Evolutionary conservation across 768 basidiomycete genomes (phyloP), one percentile per base, ranked within the genome.

Genomic region (Calocera cornea): DNA sequence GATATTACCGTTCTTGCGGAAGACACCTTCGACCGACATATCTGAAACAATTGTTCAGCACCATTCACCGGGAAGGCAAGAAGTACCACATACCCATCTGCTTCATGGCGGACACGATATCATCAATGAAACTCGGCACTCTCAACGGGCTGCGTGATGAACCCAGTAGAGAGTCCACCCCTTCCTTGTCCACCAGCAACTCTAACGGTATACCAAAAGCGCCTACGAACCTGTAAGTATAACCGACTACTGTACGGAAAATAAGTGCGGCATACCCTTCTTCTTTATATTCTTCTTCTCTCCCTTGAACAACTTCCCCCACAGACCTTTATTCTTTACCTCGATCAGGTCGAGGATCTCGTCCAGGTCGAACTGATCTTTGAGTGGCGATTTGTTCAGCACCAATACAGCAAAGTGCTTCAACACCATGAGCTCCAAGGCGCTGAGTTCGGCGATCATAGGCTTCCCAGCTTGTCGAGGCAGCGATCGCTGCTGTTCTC

Each of bases 1-100:
- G 74, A 98, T 98, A 75, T 98, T 98, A 65, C 97, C 97, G 73
- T 95, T 97, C 80, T 95, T 94, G 66, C 97, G 85, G 83, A 99
- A 99, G 71, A 99, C 95, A 68, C 97, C 97, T 78, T 98, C 97
- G 41, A 99, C 83, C 10, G 97, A 98, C 92, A 99, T 94, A 79
- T 99, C 97, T 98, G 71, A 63, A 36, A 38, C 19, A 7, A 7
- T 8, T 47, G 19, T 19, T 19, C 44, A 47, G 19, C 65, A 36
- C 34, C 38, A 60, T 47, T 69, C 24, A 68, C 65, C 33, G 22
- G 40, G 16, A 27, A 31, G 36, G 47, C 38, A 66, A 16, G 31
- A n/a, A 70, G 14, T 34, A 34, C 19, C 16, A 78, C 88, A 70
- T 67, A 97, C 95, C 95, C 97, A 98, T 98, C 76, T 97, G 95